Evolutionary conservation across 495 filamentous ascomycete species (phyloP).

Genomic region (Lophiostoma macrostomum): DNA sequence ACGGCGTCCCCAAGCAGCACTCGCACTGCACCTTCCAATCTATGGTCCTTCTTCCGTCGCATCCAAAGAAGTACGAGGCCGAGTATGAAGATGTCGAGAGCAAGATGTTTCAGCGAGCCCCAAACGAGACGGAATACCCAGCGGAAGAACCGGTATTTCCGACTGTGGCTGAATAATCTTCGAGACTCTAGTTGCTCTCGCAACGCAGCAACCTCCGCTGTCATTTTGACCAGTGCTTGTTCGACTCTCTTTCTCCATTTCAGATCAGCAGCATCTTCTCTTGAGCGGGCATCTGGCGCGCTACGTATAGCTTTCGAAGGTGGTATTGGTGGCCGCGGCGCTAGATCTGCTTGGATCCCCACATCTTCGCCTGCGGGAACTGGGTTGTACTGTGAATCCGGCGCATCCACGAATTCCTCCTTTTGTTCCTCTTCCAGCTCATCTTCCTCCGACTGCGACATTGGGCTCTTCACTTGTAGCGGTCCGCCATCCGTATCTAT

Average conservation of each 20-base stretch:
- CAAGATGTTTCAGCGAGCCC: constrained; percentile 67
- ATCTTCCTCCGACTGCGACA: constrained; percentile 73
- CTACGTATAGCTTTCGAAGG: too few relatives aligned
- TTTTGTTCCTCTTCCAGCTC: constrained; percentile 48
- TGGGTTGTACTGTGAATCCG: constrained; percentile 41
- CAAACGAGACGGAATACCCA: constrained; percentile 73
- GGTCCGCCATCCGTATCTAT: constrained; percentile 18
- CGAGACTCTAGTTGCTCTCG: constrained; percentile 82
- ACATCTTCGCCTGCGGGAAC: constrained; percentile 24
- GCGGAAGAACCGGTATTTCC: constrained; percentile 57
- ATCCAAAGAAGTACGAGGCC: constrained; percentile 73
- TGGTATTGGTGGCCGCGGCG: background rate
- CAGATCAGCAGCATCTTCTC: constrained; percentile 31
- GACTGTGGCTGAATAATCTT: constrained; percentile 52
- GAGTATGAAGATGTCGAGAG: constrained; percentile 68
- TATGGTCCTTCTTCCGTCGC: constrained; percentile 68
- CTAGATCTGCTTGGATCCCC: constrained; percentile 10
- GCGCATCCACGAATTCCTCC: constrained; percentile 44
- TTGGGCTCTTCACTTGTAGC: constrained; percentile 72
- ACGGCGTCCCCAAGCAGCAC: constrained; percentile 55
- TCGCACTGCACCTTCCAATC: constrained; percentile 72
- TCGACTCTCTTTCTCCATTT: constrained; percentile 83
- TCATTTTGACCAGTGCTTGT: constrained; percentile 81
- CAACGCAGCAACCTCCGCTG: constrained; percentile 88
- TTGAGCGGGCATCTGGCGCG: too few relatives aligned